Conservation (phyloP, 768 basidiomycete species). For the Psilocybe cubensis region DNA sequence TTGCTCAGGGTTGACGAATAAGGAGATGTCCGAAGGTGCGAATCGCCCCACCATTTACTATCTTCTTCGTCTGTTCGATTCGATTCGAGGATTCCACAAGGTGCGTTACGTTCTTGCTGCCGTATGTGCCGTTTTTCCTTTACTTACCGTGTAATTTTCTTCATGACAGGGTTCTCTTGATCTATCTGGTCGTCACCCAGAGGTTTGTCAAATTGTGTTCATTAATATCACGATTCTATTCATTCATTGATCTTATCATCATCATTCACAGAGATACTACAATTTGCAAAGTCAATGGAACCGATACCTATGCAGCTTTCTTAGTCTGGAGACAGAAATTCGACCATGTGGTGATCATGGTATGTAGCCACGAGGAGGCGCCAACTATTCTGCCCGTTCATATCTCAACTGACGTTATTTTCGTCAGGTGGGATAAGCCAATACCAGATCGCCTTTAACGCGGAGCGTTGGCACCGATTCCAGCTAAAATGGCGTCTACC, state of each 20-base stretch:
- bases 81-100: constrained; percentile 25
- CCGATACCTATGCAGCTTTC: constrained; percentile 20
- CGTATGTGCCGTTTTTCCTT: background rate
- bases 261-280: constrained; percentile 23
- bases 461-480: constrained; percentile 26
- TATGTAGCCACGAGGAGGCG: background rate
- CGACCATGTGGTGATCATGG: constrained; percentile 2
- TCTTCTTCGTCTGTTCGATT: constrained; percentile 23
- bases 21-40: constrained; percentile 1
- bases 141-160: background rate
- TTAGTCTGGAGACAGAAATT: constrained; percentile 16
- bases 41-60: constrained; percentile 21
- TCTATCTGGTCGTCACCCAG: constrained; percentile 26
- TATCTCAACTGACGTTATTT: background rate
- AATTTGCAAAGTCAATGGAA: constrained; percentile 25
- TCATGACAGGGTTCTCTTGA: constrained; percentile 22
- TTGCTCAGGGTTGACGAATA: background rate
- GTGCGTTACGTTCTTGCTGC: constrained; percentile 9
- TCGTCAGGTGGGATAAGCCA: constrained; percentile 1
- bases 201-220: constrained; percentile 9
- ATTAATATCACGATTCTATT: background rate
- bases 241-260: background rate
- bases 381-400: background rate
- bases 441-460: constrained; percentile 12
- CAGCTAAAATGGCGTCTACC: constrained; percentile 25